Percentiles rank a stretch among this genome's conserved stretches.
phyloP scores from a whole-genome alignment of 441 rosid genomes.

The Erodium moschatum region DNA sequence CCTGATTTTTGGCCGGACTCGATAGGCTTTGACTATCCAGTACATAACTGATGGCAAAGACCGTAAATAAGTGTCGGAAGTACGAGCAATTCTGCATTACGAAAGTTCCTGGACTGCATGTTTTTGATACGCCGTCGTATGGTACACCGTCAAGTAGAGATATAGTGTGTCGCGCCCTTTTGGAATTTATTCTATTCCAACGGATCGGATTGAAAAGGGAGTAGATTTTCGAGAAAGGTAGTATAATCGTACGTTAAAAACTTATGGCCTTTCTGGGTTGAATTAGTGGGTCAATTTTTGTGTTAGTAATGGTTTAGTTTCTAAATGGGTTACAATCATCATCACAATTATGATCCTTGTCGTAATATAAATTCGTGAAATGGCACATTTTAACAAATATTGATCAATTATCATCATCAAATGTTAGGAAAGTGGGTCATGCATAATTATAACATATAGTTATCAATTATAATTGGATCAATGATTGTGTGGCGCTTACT shows the following conservation, averaged over 20 bases:
- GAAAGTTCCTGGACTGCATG: neutral
- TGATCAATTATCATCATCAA: too few species aligned
- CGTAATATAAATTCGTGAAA: neutral
- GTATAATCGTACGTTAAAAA: too few species aligned
- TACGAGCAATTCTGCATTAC: neutral
- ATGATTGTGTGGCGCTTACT: neutral
- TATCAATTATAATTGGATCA: neutral
- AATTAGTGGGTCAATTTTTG: neutral
- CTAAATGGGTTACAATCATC: too few species aligned
- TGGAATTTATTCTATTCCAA: neutral
- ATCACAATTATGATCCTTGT: too few species aligned
- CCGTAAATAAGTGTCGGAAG: neutral
- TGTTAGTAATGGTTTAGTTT: too few species aligned
- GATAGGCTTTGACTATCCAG: neutral
- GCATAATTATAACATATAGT: neutral
- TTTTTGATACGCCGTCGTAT: neutral
- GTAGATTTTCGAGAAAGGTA: too few species aligned
- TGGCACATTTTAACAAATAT: neutral
- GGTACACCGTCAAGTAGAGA: neutral
- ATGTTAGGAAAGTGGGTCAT: neutral
- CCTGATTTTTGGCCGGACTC: neutral
- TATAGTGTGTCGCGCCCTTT: neutral
- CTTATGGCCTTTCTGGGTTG: neutral
- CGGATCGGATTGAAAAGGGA: neutral
- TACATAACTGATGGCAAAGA: neutral